Conservation (phyloP, 768 basidiomycete species). For the Lentinula boryana region DNA sequence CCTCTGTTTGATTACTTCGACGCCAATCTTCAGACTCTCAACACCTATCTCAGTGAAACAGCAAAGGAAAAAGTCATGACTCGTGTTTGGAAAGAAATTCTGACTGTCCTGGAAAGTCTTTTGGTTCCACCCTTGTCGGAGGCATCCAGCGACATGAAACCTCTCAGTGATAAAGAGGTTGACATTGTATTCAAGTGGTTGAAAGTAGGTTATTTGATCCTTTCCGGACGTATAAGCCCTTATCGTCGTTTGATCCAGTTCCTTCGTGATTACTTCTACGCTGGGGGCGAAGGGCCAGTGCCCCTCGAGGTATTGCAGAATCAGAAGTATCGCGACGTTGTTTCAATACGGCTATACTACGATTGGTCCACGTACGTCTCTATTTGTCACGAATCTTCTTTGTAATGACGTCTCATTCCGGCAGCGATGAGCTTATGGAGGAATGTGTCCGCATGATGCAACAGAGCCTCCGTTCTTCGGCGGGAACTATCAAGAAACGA, state of each 20-base stretch:
- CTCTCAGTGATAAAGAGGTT: constrained; percentile 91
- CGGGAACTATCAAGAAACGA: constrained; percentile 71
- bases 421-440: constrained; percentile 80
- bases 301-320: constrained; percentile 84
- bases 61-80: constrained; percentile 92
- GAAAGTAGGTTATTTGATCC: constrained; percentile 47
- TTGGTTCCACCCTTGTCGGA: constrained; percentile 90
- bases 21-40: constrained; percentile 84
- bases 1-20: constrained; percentile 97
- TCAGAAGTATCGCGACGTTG: constrained; percentile 87
- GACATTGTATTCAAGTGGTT: constrained; percentile 99
- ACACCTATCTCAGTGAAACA: constrained; percentile 76
- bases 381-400: not conserved
- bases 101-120: constrained; percentile 78
- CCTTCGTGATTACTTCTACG: constrained; percentile 91
- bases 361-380: constrained; percentile 83
- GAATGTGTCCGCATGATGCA: constrained; percentile 97
- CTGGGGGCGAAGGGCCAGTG: constrained; percentile 87
- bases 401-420: not conserved
- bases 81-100: constrained; percentile 93
- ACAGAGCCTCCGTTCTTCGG: constrained; percentile 66
- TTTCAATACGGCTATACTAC: constrained; percentile 90
- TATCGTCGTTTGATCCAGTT: constrained; percentile 46
- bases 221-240: constrained; percentile 1
- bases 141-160: constrained; percentile 81